Evolutionary conservation across 345 rosid genomes (phyloP), one percentile per base, ranked within the genome.

Genomic region (Populus pruinosa): DNA sequence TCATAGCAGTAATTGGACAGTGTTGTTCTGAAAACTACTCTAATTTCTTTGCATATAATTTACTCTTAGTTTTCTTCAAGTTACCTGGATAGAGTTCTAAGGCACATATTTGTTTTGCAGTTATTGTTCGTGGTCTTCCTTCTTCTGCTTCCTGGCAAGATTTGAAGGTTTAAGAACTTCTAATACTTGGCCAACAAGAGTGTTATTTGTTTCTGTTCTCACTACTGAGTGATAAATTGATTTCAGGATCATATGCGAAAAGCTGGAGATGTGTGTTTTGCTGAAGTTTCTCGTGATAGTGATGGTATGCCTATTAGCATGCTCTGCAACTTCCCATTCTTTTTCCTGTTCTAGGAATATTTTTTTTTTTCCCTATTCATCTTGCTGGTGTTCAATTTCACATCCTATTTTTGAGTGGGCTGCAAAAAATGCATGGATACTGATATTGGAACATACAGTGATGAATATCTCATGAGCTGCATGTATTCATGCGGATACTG

Each of bases 191-290:
- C 47, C 18, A 12, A 69, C 9, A 18, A 21, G 3, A 38, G 16
- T 41, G 25, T 23, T 44, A 38, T 44, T 41, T 20, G 72, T 69
- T 69, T 38, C 21, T 44, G 27, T 43, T 4, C 64, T 18, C 9
- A 2, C 25, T 67, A 10, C n/a, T 38, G 12, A 35, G 27, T 38
- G 31, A 69, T n/a, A 69, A 36, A 39, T 69, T 36, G 29, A 43
- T 75, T 75, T 55, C 74, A 77, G 79, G 79, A 77, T 69, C 79
- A 77, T 39, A 77, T 77, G 79, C 72, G 69, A 3, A 69, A 62
- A 59, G 74, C 74, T 14, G 69, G 74, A 17, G 79, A 77, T 69
- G 79, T 69, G 39, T 69, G 74, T 70, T 77, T 77, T 68, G 65
- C 79, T 55, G 68, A 77, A 70, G 79, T 77, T 43, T 69, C 61